Percentiles rank a stretch among this genome's conserved stretches.
These are phyloP conservation scores for Hortiboletus rubellus DNA, from an alignment of 1,284 basidiomycete genomes.

Conservation along the genomic window DNA sequence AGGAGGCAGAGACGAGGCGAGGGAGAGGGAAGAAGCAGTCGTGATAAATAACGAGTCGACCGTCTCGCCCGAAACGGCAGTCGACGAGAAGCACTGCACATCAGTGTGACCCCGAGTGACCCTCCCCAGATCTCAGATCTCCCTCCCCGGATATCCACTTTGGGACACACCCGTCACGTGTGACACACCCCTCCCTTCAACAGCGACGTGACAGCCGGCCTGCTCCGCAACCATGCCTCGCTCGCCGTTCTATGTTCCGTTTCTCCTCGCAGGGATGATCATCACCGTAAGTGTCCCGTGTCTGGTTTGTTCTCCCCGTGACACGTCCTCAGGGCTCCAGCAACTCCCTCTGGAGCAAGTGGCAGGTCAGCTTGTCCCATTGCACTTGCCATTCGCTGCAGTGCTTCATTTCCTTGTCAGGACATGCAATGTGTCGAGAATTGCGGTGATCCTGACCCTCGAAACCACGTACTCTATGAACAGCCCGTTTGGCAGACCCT, in stretches of 20 bases:
- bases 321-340: conserved; percentile 58
- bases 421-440: conserved; percentile 97
- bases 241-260: conserved; percentile 47
- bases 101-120: conserved; percentile 30
- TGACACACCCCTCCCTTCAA: conserved; percentile 8
- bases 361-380: conserved; percentile 52
- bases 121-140: conserved; percentile 30
- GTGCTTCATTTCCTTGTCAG: conserved; percentile 39
- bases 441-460: conserved; percentile 61
- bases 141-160: conserved; percentile 3
- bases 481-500: conserved; percentile 94
- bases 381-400: not conserved
- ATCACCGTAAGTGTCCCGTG: conserved; percentile 53
- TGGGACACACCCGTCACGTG: conserved; percentile 16
- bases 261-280: conserved; percentile 76
- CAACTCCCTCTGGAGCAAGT: conserved; percentile 81
- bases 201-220: conserved; percentile 8
- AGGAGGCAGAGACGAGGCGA: conserved; percentile 14
- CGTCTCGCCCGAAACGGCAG: conserved; percentile 31
- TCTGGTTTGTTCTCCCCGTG: not conserved
- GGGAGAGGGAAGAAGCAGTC: conserved; percentile 32
- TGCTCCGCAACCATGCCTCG: conserved; percentile 41
- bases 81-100: conserved; percentile 33
- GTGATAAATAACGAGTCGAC: conserved; percentile 37
- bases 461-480: conserved; percentile 72